phyloP scores from a whole-genome alignment of 2,329 filamentous ascomycete genomes.

The Neocatenulostroma microsporum region DNA sequence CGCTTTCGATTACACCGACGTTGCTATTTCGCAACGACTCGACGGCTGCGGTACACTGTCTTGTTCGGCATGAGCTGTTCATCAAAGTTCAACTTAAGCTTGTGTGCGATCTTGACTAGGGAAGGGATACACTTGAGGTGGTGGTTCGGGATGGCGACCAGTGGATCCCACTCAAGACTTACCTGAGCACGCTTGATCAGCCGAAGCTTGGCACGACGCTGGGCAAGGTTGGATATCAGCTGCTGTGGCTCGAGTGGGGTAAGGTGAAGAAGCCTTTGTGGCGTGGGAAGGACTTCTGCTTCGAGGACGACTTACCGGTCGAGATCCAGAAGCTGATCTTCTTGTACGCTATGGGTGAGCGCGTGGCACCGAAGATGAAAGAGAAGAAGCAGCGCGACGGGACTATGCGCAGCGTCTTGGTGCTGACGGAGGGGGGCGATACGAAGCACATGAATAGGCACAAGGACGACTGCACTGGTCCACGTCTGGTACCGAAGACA shows the following conservation, averaged over 20 bases:
- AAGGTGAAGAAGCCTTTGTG: constrained; percentile 1
- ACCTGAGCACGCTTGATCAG: constrained; percentile 3
- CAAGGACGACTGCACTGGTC: constrained; percentile 1
- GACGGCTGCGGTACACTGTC: neutral
- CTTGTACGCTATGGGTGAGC: constrained; percentile 5
- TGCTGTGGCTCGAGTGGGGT: constrained; percentile 3
- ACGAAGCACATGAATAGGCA: neutral
- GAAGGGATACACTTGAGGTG: neutral
- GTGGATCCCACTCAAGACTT: constrained; percentile 1
- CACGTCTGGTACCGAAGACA: neutral
- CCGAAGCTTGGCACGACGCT: constrained; percentile 2
- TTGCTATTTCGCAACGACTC: constrained; percentile 2
- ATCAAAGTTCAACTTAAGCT: constrained; percentile 9
- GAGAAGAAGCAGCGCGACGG: too few species aligned
- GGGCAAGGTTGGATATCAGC: too few species aligned
- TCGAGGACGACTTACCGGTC: neutral
- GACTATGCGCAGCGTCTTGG: neutral
- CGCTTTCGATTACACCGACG: constrained; percentile 3
- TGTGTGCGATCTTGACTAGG: neutral
- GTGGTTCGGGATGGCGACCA: constrained; percentile 5
- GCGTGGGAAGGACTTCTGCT: too few species aligned
- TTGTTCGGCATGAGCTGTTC: constrained; percentile 2
- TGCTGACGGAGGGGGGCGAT: constrained; percentile 1
- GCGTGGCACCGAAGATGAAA: constrained; percentile 1
- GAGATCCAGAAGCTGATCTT: constrained; percentile 5